Base-by-base conservation (phyloP, 306 rosid species). In the Astragalus membranaceus region DNA sequence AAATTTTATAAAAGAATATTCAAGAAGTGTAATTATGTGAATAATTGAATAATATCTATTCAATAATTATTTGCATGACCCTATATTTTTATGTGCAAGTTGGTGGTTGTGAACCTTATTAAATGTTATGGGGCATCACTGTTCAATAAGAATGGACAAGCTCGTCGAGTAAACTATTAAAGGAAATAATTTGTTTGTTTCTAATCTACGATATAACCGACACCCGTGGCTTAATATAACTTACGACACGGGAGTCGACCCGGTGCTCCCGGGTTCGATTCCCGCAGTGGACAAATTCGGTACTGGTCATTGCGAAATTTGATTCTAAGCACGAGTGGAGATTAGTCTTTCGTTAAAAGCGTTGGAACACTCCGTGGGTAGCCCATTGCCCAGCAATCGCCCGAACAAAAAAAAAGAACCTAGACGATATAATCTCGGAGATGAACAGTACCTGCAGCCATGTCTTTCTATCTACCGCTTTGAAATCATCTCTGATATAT, bases 401-500 rank as follows among this genome's bases (percentile, higher is more conserved):
- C n/a, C n/a, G n/a, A n/a, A n/a, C n/a, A n/a, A n/a, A n/a, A n/a
- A n/a, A n/a, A n/a, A n/a, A 20, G 6, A 6, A 33, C n/a, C 5
- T 20, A 5, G 14, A 15, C 16, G 6, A 53, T 29, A 53, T 29
- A 50, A 16, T 13, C 42, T 41, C 10, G n/a, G 23, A 61, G 12
- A 51, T 16, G 61, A 54, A 47, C 0, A 29, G 10, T 47, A 87
- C 92, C 89, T 87, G 86, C 2, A 87, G 46, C 78, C 81, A 82
- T 3, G 85, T 85, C 13, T 79, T 6, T 29, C 35, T 41, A 7
- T 76, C 83, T 46, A 85, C 85, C 4, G 33, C 67, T 50, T 72
- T 12, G 83, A 87, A 87, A 3, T 81, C 85, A 72, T 87, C 88
- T 56, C 88, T 83, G 43, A 88, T 88, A 16, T 88, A 85, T 30